These are phyloP conservation scores for Colletotrichum neosansevieriae DNA, from an alignment of 2,329 filamentous ascomycete genomes.

Conservation along the genomic window DNA sequence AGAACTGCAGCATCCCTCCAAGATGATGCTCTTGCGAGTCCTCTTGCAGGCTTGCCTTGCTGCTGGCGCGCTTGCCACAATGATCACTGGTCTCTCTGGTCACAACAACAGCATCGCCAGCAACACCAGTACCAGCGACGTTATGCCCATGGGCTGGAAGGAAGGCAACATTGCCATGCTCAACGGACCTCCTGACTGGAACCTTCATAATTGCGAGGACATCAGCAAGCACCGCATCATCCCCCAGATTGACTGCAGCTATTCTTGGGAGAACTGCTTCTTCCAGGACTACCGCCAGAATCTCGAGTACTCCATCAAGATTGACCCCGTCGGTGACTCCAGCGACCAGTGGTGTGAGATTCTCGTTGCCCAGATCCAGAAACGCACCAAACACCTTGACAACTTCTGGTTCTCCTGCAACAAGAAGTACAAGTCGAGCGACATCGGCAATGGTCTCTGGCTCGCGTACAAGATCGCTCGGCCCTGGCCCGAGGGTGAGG, in stretches of 20 bases:
- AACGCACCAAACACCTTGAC: no score
- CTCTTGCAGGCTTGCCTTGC: not conserved
- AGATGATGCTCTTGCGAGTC: not conserved
- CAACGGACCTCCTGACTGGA: no score
- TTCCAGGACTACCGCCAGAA: conserved; percentile 16
- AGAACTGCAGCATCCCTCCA: not conserved
- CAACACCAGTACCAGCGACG: no score
- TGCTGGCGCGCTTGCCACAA: not conserved
- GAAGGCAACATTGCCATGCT: no score
- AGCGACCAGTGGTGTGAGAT: conserved; percentile 29
- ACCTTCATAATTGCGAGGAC: no score
- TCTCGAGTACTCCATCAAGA: conserved; percentile 27
- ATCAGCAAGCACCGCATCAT: not conserved
- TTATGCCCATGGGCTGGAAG: no score
- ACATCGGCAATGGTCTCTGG: conserved; percentile 22
- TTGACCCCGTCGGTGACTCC: conserved; percentile 21
- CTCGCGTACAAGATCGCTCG: conserved; percentile 4
- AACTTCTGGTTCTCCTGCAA: conserved; percentile 9
- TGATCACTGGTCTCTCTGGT: not conserved
- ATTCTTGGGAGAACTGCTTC: conserved; percentile 29
- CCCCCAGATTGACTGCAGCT: conserved; percentile 30
- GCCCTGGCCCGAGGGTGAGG: not conserved
- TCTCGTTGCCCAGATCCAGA: not conserved
- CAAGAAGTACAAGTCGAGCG: conserved; percentile 3
- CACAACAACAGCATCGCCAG: not conserved